phyloP scores from a whole-genome alignment of 192 early-diverging fungal genomes.

The Haplosporangium gracile region DNA sequence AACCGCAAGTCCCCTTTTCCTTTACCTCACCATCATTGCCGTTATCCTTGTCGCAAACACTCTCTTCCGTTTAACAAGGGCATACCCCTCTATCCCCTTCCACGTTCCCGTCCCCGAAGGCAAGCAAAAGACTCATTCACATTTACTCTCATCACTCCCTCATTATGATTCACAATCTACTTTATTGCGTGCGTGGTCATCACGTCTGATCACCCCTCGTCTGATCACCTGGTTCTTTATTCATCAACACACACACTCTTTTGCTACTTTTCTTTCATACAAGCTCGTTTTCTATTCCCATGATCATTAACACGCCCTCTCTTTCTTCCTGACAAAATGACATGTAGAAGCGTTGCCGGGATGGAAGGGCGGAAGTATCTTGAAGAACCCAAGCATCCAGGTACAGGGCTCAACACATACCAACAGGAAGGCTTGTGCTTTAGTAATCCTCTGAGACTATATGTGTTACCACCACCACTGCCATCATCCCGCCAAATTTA shows the following conservation, averaged over 20 bases:
- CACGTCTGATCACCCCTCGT: not conserved
- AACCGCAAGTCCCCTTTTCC: not conserved
- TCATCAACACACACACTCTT: not conserved
- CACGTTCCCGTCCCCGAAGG: conserved; percentile 35
- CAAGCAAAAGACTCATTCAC: not conserved
- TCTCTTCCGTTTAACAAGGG: conserved; percentile 3
- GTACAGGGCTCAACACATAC: conserved; percentile 33
- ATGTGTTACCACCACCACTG: too few species aligned
- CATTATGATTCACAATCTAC: not conserved
- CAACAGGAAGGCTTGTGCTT: not conserved
- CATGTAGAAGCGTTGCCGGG: conserved; percentile 59
- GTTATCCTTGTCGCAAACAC: not conserved
- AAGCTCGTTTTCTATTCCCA: not conserved
- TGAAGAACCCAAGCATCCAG: conserved; percentile 61
- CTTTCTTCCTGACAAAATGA: not conserved
- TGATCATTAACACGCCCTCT: not conserved
- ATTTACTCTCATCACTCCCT: not conserved
- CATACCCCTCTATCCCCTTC: conserved; percentile 31
- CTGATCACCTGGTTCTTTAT: not conserved
- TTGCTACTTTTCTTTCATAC: not conserved
- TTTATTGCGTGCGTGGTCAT: not conserved
- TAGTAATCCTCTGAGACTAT: too few species aligned
- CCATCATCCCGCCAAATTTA: too few species aligned
- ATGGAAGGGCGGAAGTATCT: conserved; percentile 63
- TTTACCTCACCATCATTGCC: not conserved